A percentile compares a stretch with the other conserved stretches of the same genome.
Conservation (phyloP, 352 stramenopile species). For the Globisporangium radiosum region DNA sequence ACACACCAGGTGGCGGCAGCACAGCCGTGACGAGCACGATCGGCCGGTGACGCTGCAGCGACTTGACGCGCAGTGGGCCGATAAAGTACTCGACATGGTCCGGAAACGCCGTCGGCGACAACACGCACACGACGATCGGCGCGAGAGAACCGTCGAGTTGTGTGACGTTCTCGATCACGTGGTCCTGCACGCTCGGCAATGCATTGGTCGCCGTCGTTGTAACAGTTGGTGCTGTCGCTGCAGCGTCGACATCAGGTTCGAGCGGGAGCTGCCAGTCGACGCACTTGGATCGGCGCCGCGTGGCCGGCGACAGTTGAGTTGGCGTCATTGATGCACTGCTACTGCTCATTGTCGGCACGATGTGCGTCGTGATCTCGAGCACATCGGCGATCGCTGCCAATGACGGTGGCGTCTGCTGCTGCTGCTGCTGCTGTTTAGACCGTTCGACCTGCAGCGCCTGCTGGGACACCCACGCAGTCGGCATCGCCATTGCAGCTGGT, state of each 20-base stretch:
- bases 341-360: slow-evolving; percentile 6
- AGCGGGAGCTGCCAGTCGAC: slow-evolving; percentile 24
- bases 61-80: slow-evolving; percentile 57
- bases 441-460: not conserved
- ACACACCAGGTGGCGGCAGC: slow-evolving; percentile 54
- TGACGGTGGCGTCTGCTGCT: slow-evolving; percentile 1
- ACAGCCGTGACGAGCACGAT: slow-evolving; percentile 59
- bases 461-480: slow-evolving; percentile 19
- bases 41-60: slow-evolving; percentile 61
- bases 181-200: slow-evolving; percentile 12
- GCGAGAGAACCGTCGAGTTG: slow-evolving; percentile 39
- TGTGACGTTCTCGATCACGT: slow-evolving; percentile 41
- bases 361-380: slow-evolving; percentile 11
- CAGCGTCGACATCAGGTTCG: slow-evolving; percentile 1
- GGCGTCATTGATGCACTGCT: not conserved
- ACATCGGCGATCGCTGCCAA: not conserved
- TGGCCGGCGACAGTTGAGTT: not conserved
- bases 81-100: slow-evolving; percentile 78
- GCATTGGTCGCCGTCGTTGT: too few relatives aligned
- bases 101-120: slow-evolving; percentile 47
- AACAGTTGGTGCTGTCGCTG: not conserved
- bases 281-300: slow-evolving; percentile 23
- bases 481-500: slow-evolving; percentile 7
- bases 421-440: not conserved
- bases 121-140: slow-evolving; percentile 71